Conservation (phyloP, 768 basidiomycete species). For the Russula griseocarnosa region DNA sequence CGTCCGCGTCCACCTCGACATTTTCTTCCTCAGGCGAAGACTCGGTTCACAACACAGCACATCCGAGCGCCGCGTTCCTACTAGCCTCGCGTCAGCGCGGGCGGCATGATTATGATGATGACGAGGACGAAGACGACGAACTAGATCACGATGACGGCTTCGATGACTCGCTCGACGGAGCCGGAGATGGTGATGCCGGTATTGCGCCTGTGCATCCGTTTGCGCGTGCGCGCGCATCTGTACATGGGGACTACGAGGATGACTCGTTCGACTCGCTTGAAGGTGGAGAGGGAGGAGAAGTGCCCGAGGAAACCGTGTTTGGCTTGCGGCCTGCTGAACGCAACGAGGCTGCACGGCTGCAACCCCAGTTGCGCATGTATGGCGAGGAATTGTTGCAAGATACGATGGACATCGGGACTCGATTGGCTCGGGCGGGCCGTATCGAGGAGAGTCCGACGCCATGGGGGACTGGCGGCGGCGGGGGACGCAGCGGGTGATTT, state of each 20-base stretch:
- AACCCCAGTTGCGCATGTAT: constrained; percentile 47
- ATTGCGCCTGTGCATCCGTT: constrained; percentile 58
- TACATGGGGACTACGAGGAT: constrained; percentile 34
- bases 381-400: constrained; percentile 61
- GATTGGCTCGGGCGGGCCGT: constrained; percentile 46
- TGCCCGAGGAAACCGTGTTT: constrained; percentile 65
- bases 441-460: constrained; percentile 69
- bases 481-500: constrained; percentile 5
- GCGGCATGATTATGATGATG: constrained; percentile 18
- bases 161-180: constrained; percentile 41
- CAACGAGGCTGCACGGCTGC: constrained; percentile 1
- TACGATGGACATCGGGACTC: constrained; percentile 56
- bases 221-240: constrained; percentile 38
- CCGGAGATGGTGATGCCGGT: constrained; percentile 38
- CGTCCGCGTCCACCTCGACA: constrained; percentile 44
- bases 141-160: constrained; percentile 29
- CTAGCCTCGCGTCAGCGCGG: constrained; percentile 45
- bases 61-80: constrained; percentile 69
- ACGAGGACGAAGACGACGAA: constrained; percentile 19
- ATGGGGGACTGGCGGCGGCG: constrained; percentile 25
- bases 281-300: constrained; percentile 40
- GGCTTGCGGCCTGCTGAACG: constrained; percentile 58
- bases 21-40: constrained; percentile 52
- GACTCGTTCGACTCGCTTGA: constrained; percentile 45
- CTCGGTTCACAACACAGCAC: constrained; percentile 53